Conservation (phyloP, 495 filamentous ascomycete genomes). For the Penicillium alfredii region DNA sequence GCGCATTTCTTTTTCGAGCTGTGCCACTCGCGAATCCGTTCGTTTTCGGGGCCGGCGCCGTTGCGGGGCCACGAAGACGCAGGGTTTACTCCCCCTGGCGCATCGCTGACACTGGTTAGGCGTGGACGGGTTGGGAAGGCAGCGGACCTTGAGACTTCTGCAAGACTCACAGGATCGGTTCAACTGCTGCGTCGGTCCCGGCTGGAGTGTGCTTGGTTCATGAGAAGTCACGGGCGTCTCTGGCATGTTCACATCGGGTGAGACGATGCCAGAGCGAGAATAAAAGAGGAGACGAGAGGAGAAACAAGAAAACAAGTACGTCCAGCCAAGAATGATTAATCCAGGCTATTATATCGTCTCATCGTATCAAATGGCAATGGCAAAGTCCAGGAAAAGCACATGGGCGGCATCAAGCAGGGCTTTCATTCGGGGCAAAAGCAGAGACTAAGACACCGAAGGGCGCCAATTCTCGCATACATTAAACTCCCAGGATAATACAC, state of each 20-base stretch:
- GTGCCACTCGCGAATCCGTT: conserved; percentile 76
- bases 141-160: conserved; percentile 76
- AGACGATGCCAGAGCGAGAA: conserved; percentile 1
- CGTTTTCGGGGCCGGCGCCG: conserved; percentile 75
- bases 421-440: too few species aligned
- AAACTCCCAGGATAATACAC: too few species aligned
- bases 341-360: conserved; percentile 12
- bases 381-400: neutral
- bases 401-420: too few species aligned
- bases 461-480: too few species aligned
- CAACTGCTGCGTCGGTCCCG: conserved; percentile 26
- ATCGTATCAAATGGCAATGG: conserved; percentile 13
- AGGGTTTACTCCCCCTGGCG: conserved; percentile 66
- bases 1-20: conserved; percentile 86
- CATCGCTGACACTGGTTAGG: conserved; percentile 68
- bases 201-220: conserved; percentile 21
- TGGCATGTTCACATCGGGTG: conserved; percentile 25
- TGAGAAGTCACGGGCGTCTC: conserved; percentile 25
- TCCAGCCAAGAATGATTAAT: too few species aligned
- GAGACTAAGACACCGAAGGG: too few species aligned
- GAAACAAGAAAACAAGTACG: neutral
- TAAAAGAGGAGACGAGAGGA: neutral
- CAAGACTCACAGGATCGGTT: conserved; percentile 83
- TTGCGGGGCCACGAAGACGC: conserved; percentile 72
- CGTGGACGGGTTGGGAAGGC: conserved; percentile 61